Evolutionary conservation across 441 rosid species (phyloP).

Genomic region (Arabidopsis hybrid): DNA sequence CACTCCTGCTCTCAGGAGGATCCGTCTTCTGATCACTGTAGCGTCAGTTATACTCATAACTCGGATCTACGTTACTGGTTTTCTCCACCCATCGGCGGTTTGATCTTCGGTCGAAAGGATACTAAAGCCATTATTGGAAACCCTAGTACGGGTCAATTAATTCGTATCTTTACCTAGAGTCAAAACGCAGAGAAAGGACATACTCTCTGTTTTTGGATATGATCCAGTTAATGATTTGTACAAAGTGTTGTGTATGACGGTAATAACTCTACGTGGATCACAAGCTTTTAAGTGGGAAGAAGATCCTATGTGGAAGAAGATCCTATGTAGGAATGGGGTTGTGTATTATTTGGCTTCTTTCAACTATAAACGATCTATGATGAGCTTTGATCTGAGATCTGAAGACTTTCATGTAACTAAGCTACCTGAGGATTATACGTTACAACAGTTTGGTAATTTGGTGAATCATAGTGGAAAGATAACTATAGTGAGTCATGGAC

Average conservation of each 20-base stretch:
- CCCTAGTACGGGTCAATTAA: slow-evolving; percentile 19
- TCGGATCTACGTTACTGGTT: not conserved
- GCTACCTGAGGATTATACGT: not conserved
- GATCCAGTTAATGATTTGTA: not conserved
- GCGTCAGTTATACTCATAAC: not conserved
- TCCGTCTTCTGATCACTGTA: not conserved
- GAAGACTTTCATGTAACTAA: not conserved
- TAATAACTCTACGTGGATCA: not conserved
- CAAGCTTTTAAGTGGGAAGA: not conserved
- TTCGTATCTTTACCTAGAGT: not conserved
- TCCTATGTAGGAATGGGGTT: slow-evolving; percentile 8
- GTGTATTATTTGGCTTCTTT: slow-evolving; percentile 9
- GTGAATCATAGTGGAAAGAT: slow-evolving; percentile 8
- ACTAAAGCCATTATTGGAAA: not conserved
- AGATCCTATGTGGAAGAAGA: not conserved
- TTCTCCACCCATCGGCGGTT: slow-evolving; percentile 12
- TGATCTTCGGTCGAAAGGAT: not conserved
- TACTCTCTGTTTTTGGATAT: not conserved
- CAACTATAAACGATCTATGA: not conserved
- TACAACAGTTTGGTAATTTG: not conserved
- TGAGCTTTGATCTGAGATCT: slow-evolving; percentile 7
- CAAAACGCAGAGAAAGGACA: not conserved
- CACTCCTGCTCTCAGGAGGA: slow-evolving; percentile 10
- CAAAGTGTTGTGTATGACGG: slow-evolving; percentile 26
- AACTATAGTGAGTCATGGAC: not conserved